phyloP scores from a whole-genome alignment of 805 yeast species.

The Metschnikowia corniflorae region DNA sequence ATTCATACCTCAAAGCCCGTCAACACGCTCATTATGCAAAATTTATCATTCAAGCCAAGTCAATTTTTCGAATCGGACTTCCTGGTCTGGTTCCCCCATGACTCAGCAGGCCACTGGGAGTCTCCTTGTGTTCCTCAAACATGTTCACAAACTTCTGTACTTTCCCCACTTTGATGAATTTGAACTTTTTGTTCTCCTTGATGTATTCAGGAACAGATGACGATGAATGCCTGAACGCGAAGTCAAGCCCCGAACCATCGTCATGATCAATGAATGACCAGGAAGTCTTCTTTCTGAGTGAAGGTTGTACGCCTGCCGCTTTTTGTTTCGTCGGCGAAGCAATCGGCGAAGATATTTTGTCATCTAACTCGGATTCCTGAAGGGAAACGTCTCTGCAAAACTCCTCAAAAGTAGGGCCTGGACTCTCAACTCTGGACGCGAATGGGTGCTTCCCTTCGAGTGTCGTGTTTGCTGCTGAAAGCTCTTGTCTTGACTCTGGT shows the following conservation, averaged over 20 bases:
- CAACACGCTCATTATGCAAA: too few species aligned
- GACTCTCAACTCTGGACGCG: not conserved
- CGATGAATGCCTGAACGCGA: constrained; percentile 28
- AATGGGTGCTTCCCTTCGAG: not conserved
- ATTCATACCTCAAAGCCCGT: too few species aligned
- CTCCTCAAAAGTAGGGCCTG: constrained; percentile 5
- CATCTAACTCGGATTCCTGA: not conserved
- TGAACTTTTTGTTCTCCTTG: constrained; percentile 40
- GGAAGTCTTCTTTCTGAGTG: constrained; percentile 14
- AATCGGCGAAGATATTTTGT: constrained; percentile 1
- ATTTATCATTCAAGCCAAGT: too few species aligned
- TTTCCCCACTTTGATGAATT: constrained; percentile 43
- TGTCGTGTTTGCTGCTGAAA: not conserved
- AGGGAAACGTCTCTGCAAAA: constrained; percentile 2
- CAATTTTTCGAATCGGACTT: too few species aligned
- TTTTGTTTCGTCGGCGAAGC: constrained; percentile 1
- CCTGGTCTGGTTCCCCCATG: constrained; percentile 15
- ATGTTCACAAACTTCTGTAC: constrained; percentile 43
- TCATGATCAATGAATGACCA: constrained; percentile 25
- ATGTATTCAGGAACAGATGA: constrained; percentile 31
- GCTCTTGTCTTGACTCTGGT: not conserved
- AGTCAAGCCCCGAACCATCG: constrained; percentile 28
- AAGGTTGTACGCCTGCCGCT: too few species aligned
- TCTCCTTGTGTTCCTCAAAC: constrained; percentile 34
- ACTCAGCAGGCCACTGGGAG: constrained; percentile 13